Conservation (phyloP, 306 rosid species). For the Prunus dulcis region DNA sequence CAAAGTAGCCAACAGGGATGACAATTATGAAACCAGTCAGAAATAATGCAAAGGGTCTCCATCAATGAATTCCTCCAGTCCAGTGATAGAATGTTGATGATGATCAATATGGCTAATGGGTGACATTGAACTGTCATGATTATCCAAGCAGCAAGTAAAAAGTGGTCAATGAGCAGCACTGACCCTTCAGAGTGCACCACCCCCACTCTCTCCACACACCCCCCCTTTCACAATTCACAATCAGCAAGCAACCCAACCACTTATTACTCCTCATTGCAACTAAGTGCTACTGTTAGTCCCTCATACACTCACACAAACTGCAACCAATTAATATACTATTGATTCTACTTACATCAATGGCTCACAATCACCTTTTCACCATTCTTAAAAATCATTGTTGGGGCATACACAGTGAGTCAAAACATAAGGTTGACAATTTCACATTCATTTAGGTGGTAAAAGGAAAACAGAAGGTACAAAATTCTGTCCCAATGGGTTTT, state of each 20-base stretch:
- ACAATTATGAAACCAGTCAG: background rate
- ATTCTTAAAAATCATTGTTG: too few species aligned
- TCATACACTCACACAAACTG: too few species aligned
- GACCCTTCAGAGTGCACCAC: background rate
- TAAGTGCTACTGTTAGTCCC: too few species aligned
- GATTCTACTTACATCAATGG: too few species aligned
- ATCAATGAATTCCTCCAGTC: background rate
- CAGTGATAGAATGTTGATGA: background rate
- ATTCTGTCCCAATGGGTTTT: constrained; percentile 15
- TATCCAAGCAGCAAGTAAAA: constrained; percentile 6
- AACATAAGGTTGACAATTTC: too few species aligned
- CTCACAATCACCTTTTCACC: too few species aligned
- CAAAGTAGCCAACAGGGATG: background rate
- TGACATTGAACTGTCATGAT: constrained; percentile 15
- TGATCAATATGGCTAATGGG: constrained; percentile 6
- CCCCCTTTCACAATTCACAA: constrained; percentile 12
- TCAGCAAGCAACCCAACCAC: constrained; percentile 18
- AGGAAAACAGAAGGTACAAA: background rate
- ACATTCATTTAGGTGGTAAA: background rate
- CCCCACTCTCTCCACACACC: background rate
- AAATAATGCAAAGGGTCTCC: constrained; percentile 5
- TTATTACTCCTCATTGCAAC: background rate
- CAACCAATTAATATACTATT: too few species aligned
- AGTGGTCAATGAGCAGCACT: constrained; percentile 4
- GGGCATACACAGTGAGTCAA: too few species aligned